These are phyloP conservation scores for Gnetum montanum DNA, from an alignment of 75 land plant genomes.

Conservation along the genomic window DNA sequence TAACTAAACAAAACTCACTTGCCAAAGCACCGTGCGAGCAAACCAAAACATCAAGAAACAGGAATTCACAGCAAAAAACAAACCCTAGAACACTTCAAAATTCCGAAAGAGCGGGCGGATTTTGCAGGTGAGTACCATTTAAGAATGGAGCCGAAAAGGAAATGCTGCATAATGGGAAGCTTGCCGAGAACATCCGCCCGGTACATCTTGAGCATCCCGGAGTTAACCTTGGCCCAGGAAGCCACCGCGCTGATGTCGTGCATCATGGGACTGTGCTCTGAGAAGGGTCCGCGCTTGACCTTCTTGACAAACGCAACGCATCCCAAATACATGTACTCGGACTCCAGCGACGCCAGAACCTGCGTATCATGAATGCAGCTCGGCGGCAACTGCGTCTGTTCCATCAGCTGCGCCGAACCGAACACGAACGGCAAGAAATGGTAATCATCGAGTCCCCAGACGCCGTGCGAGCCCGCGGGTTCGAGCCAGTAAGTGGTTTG, in stretches of 20 bases:
- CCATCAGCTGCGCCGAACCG: slow-evolving; percentile 83
- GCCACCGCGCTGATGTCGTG: slow-evolving; percentile 94
- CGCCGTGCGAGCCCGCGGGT: slow-evolving; percentile 98
- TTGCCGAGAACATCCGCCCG: slow-evolving; percentile 92
- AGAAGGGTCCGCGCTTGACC: slow-evolving; percentile 86
- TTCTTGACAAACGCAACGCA: slow-evolving; percentile 85
- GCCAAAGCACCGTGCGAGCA: no score
- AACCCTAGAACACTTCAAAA: no score
- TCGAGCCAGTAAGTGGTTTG: slow-evolving; percentile 80
- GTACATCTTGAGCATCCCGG: slow-evolving; percentile 96
- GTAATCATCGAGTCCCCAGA: slow-evolving; percentile 97
- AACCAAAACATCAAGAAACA: no score
- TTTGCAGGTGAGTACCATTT: no score
- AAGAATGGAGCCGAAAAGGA: slow-evolving; percentile 85
- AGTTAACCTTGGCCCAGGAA: slow-evolving; percentile 82
- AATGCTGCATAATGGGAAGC: slow-evolving; percentile 99
- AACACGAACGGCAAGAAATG: slow-evolving; percentile 95
- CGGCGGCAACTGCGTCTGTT: slow-evolving; percentile 97
- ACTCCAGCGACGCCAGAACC: slow-evolving; percentile 64
- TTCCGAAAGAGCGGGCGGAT: no score
- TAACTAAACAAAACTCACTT: no score
- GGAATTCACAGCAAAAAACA: no score
- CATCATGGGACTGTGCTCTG: slow-evolving; percentile 93
- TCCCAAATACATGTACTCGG: slow-evolving; percentile 74
- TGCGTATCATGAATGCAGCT: slow-evolving; percentile 91